Conservation (phyloP, 2,329 filamentous ascomycete genomes). For the Colletotrichum tropicicola region DNA sequence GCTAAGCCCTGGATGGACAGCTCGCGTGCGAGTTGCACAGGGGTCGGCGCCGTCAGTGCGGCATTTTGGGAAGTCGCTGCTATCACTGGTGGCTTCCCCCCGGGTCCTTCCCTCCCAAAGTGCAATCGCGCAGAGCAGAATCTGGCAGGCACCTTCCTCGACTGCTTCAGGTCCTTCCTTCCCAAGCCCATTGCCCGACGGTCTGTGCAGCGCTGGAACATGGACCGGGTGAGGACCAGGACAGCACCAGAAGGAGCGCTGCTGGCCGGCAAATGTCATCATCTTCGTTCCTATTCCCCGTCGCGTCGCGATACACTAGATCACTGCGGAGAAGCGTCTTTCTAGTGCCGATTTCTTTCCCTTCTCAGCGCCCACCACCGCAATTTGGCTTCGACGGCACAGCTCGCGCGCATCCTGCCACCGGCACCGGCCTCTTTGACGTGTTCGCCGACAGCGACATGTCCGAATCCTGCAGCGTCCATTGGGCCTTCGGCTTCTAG, state of each 20-base stretch:
- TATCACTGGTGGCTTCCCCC: background rate
- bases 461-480: background rate
- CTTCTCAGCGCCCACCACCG: background rate
- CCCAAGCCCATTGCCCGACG: constrained; percentile 8
- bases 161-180: constrained; percentile 1
- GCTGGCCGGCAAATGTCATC: constrained; percentile 11
- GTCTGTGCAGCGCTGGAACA: too few relatives aligned
- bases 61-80: background rate
- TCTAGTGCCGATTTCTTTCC: constrained; percentile 3
- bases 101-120: too few relatives aligned
- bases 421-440: background rate
- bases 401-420: background rate
- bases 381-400: background rate
- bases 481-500: background rate
- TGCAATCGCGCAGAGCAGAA: background rate
- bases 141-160: background rate
- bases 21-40: background rate
- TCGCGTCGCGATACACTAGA: background rate
- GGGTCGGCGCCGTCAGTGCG: background rate
- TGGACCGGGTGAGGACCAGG: too few relatives aligned
- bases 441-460: background rate
- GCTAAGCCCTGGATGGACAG: constrained; percentile 21
- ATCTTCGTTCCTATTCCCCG: constrained; percentile 13
- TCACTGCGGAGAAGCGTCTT: constrained; percentile 22
- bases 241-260: too few relatives aligned